These are phyloP conservation scores for Ambrosia trifida DNA, from an alignment of 129 eudicot species.

Conservation along the genomic window DNA sequence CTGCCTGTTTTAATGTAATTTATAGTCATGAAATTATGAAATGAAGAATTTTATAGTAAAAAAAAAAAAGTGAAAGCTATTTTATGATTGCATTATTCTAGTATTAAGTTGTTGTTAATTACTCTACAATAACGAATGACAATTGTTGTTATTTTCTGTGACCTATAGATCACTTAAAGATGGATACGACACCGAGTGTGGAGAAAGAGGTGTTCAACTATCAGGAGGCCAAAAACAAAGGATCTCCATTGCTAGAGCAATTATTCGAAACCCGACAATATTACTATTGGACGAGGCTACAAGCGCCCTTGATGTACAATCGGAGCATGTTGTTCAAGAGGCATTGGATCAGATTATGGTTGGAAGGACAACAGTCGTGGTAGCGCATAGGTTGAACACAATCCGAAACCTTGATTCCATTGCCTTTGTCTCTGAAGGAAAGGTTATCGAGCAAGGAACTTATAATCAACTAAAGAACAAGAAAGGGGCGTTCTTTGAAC, in stretches of 20 bases:
- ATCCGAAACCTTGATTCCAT: slow-evolving; percentile 72
- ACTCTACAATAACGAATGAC: too few relatives aligned
- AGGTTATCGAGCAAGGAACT: slow-evolving; percentile 71
- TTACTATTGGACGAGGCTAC: slow-evolving; percentile 84
- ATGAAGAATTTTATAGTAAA: too few relatives aligned
- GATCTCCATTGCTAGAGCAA: slow-evolving; percentile 81
- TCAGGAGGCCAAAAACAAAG: slow-evolving; percentile 96
- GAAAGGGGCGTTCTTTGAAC: slow-evolving; percentile 80
- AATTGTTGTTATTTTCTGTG: neutral
- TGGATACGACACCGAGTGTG: slow-evolving; percentile 87
- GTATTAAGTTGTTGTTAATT: too few relatives aligned
- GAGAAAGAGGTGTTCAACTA: slow-evolving; percentile 86
- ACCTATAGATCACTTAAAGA: slow-evolving; percentile 62
- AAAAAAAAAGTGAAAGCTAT: too few relatives aligned
- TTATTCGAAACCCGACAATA: slow-evolving; percentile 62
- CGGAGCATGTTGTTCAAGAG: slow-evolving; percentile 84
- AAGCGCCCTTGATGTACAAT: slow-evolving; percentile 83
- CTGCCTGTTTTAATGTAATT: too few relatives aligned
- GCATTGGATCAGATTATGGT: slow-evolving; percentile 86
- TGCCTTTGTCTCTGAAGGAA: slow-evolving; percentile 78
- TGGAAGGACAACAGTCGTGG: slow-evolving; percentile 85
- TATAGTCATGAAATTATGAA: too few relatives aligned
- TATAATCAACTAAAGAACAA: slow-evolving; percentile 67
- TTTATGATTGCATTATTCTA: too few relatives aligned
- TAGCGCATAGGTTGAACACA: slow-evolving; percentile 85